phyloP scores from a whole-genome alignment of 306 rosid genomes.

The Ziziphus jujuba region DNA sequence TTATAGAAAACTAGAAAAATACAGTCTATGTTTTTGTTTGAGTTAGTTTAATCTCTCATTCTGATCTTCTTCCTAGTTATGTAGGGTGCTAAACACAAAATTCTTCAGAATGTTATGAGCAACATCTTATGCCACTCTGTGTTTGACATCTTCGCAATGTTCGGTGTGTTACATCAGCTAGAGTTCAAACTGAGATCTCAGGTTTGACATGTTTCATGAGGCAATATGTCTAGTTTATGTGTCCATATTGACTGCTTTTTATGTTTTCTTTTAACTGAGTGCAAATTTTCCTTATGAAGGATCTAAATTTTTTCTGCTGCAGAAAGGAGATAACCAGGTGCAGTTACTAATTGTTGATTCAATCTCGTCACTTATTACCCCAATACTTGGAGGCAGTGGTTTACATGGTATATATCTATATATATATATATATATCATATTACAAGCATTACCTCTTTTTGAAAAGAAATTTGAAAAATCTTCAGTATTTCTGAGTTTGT shows the following conservation, averaged over 20 bases:
- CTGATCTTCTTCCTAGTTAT: constrained; percentile 12
- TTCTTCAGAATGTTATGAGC: constrained; percentile 58
- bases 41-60: constrained; percentile 25
- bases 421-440: constrained; percentile 31
- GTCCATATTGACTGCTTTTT: background rate
- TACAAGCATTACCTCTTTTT: background rate
- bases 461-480: background rate
- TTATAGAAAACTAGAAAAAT: constrained; percentile 16
- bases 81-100: constrained; percentile 41
- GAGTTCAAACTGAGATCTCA: constrained; percentile 53
- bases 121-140: constrained; percentile 71
- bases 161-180: constrained; percentile 69
- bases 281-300: constrained; percentile 19
- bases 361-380: constrained; percentile 77
- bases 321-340: constrained; percentile 44
- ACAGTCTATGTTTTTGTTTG: constrained; percentile 2
- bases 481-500: constrained; percentile 1
- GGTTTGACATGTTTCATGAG: constrained; percentile 47
- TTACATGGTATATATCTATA: constrained; percentile 92
- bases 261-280: constrained; percentile 13
- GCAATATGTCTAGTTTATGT: constrained; percentile 3
- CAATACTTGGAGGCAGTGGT: constrained; percentile 77
- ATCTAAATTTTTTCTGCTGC: constrained; percentile 36
- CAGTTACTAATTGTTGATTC: constrained; percentile 80
- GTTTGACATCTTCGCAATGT: constrained; percentile 74